A percentile compares a stretch with the other conserved stretches of the same genome.
phyloP scores from a whole-genome alignment of 805 yeast genomes.

The Saccharomycopsis microspora region DNA sequence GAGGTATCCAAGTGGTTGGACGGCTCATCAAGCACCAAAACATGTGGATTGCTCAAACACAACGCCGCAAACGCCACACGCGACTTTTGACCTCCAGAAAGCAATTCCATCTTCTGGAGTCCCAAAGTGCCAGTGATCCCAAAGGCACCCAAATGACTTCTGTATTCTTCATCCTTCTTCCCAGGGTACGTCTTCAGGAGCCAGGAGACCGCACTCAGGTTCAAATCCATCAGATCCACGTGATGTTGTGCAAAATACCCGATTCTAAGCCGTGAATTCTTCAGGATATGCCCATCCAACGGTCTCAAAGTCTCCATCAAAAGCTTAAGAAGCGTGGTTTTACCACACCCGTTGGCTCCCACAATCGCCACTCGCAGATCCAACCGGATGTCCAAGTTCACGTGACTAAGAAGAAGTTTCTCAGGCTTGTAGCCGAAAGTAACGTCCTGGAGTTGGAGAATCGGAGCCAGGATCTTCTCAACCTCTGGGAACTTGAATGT shows the following conservation, averaged over 20 bases:
- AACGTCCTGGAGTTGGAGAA: slow-evolving; percentile 77
- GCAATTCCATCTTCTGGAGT: slow-evolving; percentile 74
- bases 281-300: slow-evolving; percentile 62
- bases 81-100: slow-evolving; percentile 98
- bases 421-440: slow-evolving; percentile 71
- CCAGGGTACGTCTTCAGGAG: slow-evolving; percentile 86
- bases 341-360: slow-evolving; percentile 99
- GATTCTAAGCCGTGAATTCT: slow-evolving; percentile 78
- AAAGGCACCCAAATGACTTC: slow-evolving; percentile 92
- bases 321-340: slow-evolving; percentile 83
- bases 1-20: slow-evolving; percentile 97
- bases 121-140: slow-evolving; percentile 95
- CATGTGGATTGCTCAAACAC: slow-evolving; percentile 83
- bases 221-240: slow-evolving; percentile 92
- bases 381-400: slow-evolving; percentile 84
- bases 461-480: slow-evolving; percentile 86
- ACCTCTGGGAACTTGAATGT: slow-evolving; percentile 93
- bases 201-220: slow-evolving; percentile 85
- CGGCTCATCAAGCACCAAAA: slow-evolving; percentile 91
- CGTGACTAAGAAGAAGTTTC: slow-evolving; percentile 57
- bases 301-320: slow-evolving; percentile 74
- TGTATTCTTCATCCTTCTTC: slow-evolving; percentile 88
- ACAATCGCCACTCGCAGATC: slow-evolving; percentile 92
- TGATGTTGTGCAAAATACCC: slow-evolving; percentile 99
- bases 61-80: slow-evolving; percentile 97